Evolutionary conservation across 108 stramenopile species (phyloP).

Genomic region (Cyclotella choctawhatcheeana): DNA sequence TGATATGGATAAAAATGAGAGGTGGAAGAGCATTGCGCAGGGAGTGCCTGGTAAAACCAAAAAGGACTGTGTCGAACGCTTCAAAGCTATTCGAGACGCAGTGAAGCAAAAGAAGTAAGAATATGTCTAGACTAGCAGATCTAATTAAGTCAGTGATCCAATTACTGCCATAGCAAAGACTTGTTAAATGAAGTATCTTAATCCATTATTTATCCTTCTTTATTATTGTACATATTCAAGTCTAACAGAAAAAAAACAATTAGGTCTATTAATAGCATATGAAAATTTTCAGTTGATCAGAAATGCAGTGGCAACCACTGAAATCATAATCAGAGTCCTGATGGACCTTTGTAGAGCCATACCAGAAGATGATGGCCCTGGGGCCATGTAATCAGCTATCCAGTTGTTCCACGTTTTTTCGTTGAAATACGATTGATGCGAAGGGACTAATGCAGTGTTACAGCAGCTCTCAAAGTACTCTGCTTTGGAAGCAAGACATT

Average conservation of each 20-base stretch:
- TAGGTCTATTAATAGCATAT: slow-evolving; percentile 8
- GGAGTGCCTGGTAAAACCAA: slow-evolving; percentile 91
- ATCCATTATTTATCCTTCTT: neutral
- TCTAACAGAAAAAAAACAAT: slow-evolving; percentile 9
- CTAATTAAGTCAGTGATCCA: too few relatives aligned
- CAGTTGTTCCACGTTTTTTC: slow-evolving; percentile 11
- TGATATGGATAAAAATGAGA: slow-evolving; percentile 97
- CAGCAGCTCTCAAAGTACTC: slow-evolving; percentile 45
- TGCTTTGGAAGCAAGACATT: slow-evolving; percentile 38
- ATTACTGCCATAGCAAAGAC: too few relatives aligned
- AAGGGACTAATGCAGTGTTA: neutral
- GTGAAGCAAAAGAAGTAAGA: slow-evolving; percentile 52
- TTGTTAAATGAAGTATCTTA: too few relatives aligned
- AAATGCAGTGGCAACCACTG: slow-evolving; percentile 5
- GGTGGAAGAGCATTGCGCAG: slow-evolving; percentile 92
- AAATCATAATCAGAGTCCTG: neutral
- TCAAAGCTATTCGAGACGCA: slow-evolving; percentile 92
- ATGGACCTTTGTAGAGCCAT: neutral
- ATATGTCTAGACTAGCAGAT: too few relatives aligned
- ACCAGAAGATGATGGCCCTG: neutral
- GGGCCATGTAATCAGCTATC: slow-evolving; percentile 19
- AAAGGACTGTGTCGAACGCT: slow-evolving; percentile 96
- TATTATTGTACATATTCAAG: slow-evolving; percentile 2
- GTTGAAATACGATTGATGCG: neutral
- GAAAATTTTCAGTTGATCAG: neutral